Percentiles rank a stretch among this genome's conserved stretches.
These are phyloP conservation scores for Gamsiella multidivaricata DNA, from an alignment of 192 early-diverging fungal species.

Conservation along the genomic window DNA sequence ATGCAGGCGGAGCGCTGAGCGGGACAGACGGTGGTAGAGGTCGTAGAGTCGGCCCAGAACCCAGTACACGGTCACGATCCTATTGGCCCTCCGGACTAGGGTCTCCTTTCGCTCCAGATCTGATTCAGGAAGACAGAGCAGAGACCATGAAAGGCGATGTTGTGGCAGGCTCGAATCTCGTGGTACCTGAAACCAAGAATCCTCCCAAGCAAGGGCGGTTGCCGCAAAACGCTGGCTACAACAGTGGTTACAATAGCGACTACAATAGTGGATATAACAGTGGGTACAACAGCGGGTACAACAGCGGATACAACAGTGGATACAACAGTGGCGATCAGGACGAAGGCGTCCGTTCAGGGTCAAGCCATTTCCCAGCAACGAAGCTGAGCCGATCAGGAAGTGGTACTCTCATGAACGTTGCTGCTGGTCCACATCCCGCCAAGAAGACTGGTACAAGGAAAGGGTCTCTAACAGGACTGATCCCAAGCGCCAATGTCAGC, in stretches of 20 bases:
- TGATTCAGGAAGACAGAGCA: not conserved
- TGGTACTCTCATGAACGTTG: slow-evolving; percentile 13
- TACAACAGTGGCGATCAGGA: slow-evolving; percentile 53
- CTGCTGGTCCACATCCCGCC: not conserved
- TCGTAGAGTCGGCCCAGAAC: not conserved
- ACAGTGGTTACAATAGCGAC: slow-evolving; percentile 32
- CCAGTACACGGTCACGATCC: slow-evolving; percentile 19
- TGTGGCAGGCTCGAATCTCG: not conserved
- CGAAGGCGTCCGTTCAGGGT: slow-evolving; percentile 18
- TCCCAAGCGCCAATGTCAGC: slow-evolving; percentile 4
- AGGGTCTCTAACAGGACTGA: slow-evolving; percentile 18
- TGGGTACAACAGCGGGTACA: slow-evolving; percentile 37
- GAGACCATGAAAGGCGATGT: slow-evolving; percentile 3
- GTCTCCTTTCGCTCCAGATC: slow-evolving; percentile 31
- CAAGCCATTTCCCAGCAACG: slow-evolving; percentile 40
- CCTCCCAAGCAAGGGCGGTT: slow-evolving; percentile 18
- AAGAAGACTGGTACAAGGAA: slow-evolving; percentile 17
- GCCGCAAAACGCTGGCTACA: slow-evolving; percentile 42
- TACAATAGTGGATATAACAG: slow-evolving; percentile 4
- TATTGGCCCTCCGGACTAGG: slow-evolving; percentile 50
- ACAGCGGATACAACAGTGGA: slow-evolving; percentile 39
- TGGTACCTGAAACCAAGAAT: not conserved
- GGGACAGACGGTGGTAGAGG: not conserved
- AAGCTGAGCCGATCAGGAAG: slow-evolving; percentile 49
- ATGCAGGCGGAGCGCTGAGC: slow-evolving; percentile 6